Percentiles rank a stretch among this genome's conserved stretches.
Evolutionary conservation across 1,284 basidiomycete species (phyloP).

Genomic region (Ceratobasidium sp.): DNA sequence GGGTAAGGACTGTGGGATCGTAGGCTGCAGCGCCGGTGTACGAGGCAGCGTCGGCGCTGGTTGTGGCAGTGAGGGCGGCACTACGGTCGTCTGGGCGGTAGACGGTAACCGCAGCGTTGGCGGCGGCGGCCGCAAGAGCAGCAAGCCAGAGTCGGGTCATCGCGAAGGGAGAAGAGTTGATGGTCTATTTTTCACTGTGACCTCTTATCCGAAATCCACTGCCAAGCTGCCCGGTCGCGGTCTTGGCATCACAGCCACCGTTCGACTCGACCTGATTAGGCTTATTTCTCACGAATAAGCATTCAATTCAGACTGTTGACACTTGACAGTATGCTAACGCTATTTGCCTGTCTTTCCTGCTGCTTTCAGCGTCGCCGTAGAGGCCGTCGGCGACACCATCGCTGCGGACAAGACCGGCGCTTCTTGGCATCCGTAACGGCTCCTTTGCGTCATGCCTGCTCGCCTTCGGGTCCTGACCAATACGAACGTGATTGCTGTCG

Average conservation of each 20-base stretch:
- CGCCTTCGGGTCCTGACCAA: too few species aligned
- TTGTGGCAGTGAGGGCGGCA: constrained; percentile 11
- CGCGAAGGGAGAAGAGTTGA: neutral
- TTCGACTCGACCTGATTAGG: neutral
- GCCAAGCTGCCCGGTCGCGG: neutral
- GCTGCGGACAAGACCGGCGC: too few species aligned
- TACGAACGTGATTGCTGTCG: too few species aligned
- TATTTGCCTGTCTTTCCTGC: too few species aligned
- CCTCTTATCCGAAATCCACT: neutral
- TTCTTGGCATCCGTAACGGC: too few species aligned
- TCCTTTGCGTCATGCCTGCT: too few species aligned
- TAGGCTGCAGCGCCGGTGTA: constrained; percentile 6
- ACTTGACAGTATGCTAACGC: too few species aligned
- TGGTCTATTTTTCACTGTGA: neutral
- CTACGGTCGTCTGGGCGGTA: constrained; percentile 1
- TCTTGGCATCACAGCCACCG: constrained; percentile 2
- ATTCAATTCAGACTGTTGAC: too few species aligned
- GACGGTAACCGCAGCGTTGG: constrained; percentile 17
- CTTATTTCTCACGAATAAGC: neutral
- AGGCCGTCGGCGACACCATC: too few species aligned
- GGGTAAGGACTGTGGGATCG: constrained; percentile 36
- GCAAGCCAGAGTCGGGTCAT: constrained; percentile 31
- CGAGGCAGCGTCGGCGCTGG: too few species aligned
- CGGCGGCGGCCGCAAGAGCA: neutral
- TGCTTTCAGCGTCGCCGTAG: too few species aligned